Evolutionary conservation across 2,329 filamentous ascomycete species (phyloP).

Genomic region (Fusarium piperis): DNA sequence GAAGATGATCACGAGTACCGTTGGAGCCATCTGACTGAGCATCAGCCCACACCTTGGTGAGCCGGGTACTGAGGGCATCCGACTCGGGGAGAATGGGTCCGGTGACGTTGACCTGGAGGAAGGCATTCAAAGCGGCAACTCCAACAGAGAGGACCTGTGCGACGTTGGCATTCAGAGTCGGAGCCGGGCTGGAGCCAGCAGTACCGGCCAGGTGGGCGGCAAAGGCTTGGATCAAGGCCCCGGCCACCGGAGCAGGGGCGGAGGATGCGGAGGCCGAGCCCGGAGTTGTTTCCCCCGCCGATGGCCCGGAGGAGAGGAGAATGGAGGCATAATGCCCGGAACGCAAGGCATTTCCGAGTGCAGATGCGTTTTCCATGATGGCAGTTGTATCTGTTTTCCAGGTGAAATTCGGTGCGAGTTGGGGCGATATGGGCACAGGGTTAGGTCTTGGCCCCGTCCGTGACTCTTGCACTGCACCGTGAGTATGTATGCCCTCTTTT

Average conservation of each 20-base stretch:
- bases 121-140: constrained; percentile 69
- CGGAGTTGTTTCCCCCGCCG: constrained; percentile 20
- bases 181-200: neutral
- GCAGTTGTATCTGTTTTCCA: neutral
- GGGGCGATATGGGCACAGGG: constrained; percentile 21
- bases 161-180: neutral
- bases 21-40: constrained; percentile 11
- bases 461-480: neutral
- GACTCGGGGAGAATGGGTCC: constrained; percentile 74
- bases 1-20: constrained; percentile 51
- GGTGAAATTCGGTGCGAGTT: constrained; percentile 7
- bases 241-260: constrained; percentile 34
- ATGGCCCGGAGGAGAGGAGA: constrained; percentile 29
- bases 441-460: constrained; percentile 34
- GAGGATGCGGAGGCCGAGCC: constrained; percentile 31
- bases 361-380: neutral
- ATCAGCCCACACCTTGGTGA: constrained; percentile 52
- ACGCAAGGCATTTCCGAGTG: constrained; percentile 37
- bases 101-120: constrained; percentile 88
- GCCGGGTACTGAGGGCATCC: constrained; percentile 46
- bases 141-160: constrained; percentile 43
- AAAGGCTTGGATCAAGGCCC: constrained; percentile 36
- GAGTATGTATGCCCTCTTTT: neutral
- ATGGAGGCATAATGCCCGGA: constrained; percentile 37
- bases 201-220: constrained; percentile 14